Base-by-base conservation (phyloP, 768 basidiomycete species). In the Gloeostereum incarnatum region DNA sequence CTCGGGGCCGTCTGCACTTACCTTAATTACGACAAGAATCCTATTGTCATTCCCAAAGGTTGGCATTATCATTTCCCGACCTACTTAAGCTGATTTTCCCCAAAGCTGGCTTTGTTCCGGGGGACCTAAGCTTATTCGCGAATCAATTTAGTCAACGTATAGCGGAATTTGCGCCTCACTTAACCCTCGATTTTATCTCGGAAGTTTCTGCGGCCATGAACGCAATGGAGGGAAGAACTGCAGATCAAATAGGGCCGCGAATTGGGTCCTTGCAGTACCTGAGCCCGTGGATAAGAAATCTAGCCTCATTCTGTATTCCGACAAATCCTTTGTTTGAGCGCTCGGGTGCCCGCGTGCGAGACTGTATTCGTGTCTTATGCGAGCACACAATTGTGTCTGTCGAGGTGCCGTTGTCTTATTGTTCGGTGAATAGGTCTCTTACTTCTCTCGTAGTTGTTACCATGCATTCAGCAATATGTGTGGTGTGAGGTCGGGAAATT, bases 141-240 rank as follows among this genome's bases (percentile, higher is more conserved):
- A 57, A 67, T 6, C 65, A 68, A 35, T 56, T 90, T 30, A 90
- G 87, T 55, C 83, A 83, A 43, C 73, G 71, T 30, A 59, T 91
- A 11, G 76, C 88, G 2, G 65, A 63, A 2, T 80, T 79, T 48
- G 75, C 74, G n/a, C 89, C 91, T 8, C 75, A 86, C 23, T 63
- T 94, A 22, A 92, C 90, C 0, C 63, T 94, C 13, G 91, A 94
- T 56, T 88, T 94, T 58, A 64, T 93, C 38, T 75, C 79, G n/a
- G 91, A 92, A 57, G 85, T 92, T 20, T 75, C 75, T 22, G 71
- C 70, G 0, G 73, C 78, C 2, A 75, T 86, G 66, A 60, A 65
- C n/a, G 62, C 65, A 32, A 69, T 62, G 66, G 68, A 53, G 43
- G 45, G 54, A 60, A 61, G 45, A 42, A 52, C 4, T 52, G 49